Percentiles rank a stretch among this genome's conserved stretches.
Evolutionary conservation across 2,329 filamentous ascomycete species (phyloP).

Genomic region (Cladosporium sp.): DNA sequence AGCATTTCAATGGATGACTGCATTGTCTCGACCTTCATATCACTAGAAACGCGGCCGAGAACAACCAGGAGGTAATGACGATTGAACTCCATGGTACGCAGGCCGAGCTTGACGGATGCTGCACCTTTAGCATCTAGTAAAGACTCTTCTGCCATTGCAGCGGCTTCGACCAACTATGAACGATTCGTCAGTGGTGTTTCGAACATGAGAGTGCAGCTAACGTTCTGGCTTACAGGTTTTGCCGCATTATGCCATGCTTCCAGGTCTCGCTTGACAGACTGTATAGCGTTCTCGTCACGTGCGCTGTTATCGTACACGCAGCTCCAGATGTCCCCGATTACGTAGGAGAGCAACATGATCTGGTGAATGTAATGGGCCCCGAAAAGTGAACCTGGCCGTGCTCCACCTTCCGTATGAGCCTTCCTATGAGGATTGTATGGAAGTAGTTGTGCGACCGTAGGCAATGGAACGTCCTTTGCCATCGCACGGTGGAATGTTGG

Average conservation of each 20-base stretch:
- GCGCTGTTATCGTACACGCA: conserved; percentile 11
- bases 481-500: conserved; percentile 21
- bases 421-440: conserved; percentile 14
- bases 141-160: conserved; percentile 18
- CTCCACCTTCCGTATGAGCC: not conserved
- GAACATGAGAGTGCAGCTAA: not conserved
- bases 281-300: not conserved
- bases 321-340: conserved; percentile 19
- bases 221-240: not conserved
- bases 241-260: conserved; percentile 18
- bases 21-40: not conserved
- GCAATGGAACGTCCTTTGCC: conserved; percentile 17
- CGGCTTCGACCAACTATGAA: conserved; percentile 20
- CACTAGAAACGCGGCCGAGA: conserved; percentile 12
- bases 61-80: conserved; percentile 16
- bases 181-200: not conserved
- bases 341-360: conserved; percentile 13
- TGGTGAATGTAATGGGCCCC: conserved; percentile 21
- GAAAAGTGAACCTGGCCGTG: conserved; percentile 15
- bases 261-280: conserved; percentile 12
- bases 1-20: conserved; percentile 17
- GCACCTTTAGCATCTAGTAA: conserved; percentile 15
- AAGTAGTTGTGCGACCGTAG: conserved; percentile 18
- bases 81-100: conserved; percentile 16
- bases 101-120: conserved; percentile 17